Conservation (phyloP, 768 basidiomycete genomes). For the Pisolithus sp. region DNA sequence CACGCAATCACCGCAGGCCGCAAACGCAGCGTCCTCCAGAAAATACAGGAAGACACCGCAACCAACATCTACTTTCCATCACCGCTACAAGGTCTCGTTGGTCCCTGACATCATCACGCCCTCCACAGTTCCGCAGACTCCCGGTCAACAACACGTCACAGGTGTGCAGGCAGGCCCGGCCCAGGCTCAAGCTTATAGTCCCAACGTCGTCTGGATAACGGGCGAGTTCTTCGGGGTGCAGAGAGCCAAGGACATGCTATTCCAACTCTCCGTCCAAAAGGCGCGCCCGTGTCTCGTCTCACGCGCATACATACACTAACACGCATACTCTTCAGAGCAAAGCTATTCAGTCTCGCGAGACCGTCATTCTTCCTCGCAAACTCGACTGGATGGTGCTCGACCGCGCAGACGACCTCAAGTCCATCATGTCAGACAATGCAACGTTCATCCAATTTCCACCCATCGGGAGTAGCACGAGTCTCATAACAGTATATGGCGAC, state of each 20-base stretch:
- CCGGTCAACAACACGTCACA: conserved; percentile 6
- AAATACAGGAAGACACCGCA: conserved; percentile 94
- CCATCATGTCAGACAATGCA: conserved; percentile 93
- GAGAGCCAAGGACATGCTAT: conserved; percentile 91
- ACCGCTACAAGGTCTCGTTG: conserved; percentile 78
- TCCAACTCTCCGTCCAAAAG: conserved; percentile 81
- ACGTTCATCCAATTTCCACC: conserved; percentile 93
- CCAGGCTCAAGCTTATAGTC: conserved; percentile 39
- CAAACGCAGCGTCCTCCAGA: conserved; percentile 79
- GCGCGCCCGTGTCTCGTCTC: conserved; percentile 31
- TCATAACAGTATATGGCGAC: conserved; percentile 93
- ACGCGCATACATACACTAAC: conserved; percentile 1
- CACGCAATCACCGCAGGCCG: conserved; percentile 88
- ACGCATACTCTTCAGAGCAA: conserved; percentile 54
- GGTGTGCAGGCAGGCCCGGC: background rate
- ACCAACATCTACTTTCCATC: conserved; percentile 96
- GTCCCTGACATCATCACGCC: conserved; percentile 49
- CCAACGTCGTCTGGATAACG: conserved; percentile 89
- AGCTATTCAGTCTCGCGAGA: conserved; percentile 84
- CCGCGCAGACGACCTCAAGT: conserved; percentile 85
- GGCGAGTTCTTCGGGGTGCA: conserved; percentile 97
- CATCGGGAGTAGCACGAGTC: conserved; percentile 85
- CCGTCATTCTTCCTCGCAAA: conserved; percentile 91
- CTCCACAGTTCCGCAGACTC: conserved; percentile 26
- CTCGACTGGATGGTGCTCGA: conserved; percentile 99